Base-by-base conservation (phyloP, 768 basidiomycete genomes). In the Russula lepida region DNA sequence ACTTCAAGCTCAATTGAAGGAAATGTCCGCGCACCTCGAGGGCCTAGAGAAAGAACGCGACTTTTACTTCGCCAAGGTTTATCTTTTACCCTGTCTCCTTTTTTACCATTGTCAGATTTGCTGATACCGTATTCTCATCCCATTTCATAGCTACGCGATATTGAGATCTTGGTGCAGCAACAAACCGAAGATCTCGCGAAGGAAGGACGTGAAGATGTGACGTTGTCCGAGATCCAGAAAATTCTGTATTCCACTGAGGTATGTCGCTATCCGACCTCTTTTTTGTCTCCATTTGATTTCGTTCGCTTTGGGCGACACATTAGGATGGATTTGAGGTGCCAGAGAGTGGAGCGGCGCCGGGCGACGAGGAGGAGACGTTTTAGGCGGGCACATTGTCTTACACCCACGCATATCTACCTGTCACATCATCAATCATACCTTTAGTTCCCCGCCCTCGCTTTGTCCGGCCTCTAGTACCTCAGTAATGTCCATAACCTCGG, bases 11-110 rank as follows among this genome's bases (percentile, higher is more conserved):
- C 92, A 98, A 73, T 77, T 97, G 58, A 80, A 83, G 64, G 97
- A 98, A 64, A 79, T 97, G 77, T 82, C 83, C 37, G 72, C 77
- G 0, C 88, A 92, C 69, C 76, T 97, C 65, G 93, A 95, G 70
- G 90, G 91, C 1, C 76, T 98, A 41, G 94, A 98, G 79, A 98
- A 94, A 78, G 97, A 99, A 75, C 78, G 95, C 49, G 95, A 98
- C 72, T 98, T 99, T 74, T 99, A 99, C 75, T 99, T 98, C 73
- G 86, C 89, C 69, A 99, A 98, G 84, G 95, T 95, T 95, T 67
- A 30, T 30, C 13, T 39, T 54, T 39, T 13, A 5, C 6, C 33
- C 50, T 79, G n/a, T 68, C 30, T 33, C 7, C 1, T 9, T 19
- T 15, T 43, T 27, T 35, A 25, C 30, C 51, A 35, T 13, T 39